These are phyloP conservation scores for Chrysosporium keratinophilum DNA, from an alignment of 2,329 filamentous ascomycete genomes.

Conservation along the genomic window DNA sequence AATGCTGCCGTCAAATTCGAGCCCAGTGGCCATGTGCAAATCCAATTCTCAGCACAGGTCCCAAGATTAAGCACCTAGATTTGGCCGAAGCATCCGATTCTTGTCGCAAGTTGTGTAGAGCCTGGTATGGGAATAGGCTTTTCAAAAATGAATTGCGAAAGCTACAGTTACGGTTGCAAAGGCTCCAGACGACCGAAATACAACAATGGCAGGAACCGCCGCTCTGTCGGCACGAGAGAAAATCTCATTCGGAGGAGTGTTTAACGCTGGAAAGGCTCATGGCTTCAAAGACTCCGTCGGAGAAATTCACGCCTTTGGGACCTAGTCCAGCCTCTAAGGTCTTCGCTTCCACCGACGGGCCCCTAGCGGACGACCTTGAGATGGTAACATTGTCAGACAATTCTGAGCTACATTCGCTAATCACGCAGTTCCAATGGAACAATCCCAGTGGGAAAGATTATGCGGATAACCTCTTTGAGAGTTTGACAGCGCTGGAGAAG, in stretches of 20 bases:
- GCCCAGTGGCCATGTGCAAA: background rate
- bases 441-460: slow-evolving; percentile 4
- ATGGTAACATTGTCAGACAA: background rate
- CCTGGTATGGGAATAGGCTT: slow-evolving; percentile 4
- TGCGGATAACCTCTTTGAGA: background rate
- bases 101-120: background rate
- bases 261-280: background rate
- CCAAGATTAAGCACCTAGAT: background rate
- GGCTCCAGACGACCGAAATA: background rate
- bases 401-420: background rate
- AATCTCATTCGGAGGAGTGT: too few species aligned
- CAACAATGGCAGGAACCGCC: background rate
- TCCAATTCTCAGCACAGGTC: background rate
- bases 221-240: background rate
- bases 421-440: background rate
- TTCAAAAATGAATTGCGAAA: background rate
- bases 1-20: background rate
- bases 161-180: background rate
- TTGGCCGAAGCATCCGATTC: background rate
- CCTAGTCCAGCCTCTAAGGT: background rate
- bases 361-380: background rate
- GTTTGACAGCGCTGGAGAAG: background rate
- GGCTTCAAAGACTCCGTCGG: background rate
- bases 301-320: background rate
- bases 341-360: background rate